Evolutionary conservation across 2,329 filamentous ascomycete species (phyloP).

Genomic region (Fusarium stilboides): DNA sequence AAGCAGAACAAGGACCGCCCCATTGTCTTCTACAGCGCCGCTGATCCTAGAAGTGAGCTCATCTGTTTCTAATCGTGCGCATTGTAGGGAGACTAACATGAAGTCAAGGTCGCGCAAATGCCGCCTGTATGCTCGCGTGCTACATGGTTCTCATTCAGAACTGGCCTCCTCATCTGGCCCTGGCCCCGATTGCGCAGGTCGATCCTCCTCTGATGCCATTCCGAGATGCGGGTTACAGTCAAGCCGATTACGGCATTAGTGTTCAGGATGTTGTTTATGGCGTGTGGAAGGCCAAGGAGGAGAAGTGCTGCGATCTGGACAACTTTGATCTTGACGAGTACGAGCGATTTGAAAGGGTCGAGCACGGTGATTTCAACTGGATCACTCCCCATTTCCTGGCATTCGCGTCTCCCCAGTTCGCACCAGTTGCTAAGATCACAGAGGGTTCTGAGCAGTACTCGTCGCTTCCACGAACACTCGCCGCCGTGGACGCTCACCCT

Average conservation of each 20-base stretch:
- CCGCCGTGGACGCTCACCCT: constrained; percentile 78
- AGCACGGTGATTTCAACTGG: constrained; percentile 99
- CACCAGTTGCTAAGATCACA: constrained; percentile 80
- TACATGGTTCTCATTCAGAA: constrained; percentile 99
- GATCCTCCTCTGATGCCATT: constrained; percentile 99
- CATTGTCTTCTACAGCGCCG: constrained; percentile 96
- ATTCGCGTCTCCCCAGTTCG: constrained; percentile 93
- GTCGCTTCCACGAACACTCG: constrained; percentile 81
- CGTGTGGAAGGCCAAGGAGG: constrained; percentile 98
- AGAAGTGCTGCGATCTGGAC: constrained; percentile 90
- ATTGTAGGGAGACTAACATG: constrained; percentile 32
- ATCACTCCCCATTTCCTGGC: constrained; percentile 94
- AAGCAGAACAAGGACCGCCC: constrained; percentile 90
- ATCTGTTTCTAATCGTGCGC: constrained; percentile 7
- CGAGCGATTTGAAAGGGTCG: constrained; percentile 93
- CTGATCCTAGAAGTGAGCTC: constrained; percentile 87
- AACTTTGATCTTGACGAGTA: constrained; percentile 98
- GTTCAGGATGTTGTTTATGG: constrained; percentile 99
- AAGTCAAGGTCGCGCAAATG: constrained; percentile 83
- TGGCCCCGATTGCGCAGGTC: constrained; percentile 95
- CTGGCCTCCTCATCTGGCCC: constrained; percentile 95
- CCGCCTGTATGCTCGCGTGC: constrained; percentile 93
- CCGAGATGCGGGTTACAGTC: constrained; percentile 97
- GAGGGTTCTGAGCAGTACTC: constrained; percentile 81
- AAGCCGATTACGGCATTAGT: constrained; percentile 95